Evolutionary conservation across 106 monocot genomes (phyloP), one percentile per base, ranked within the genome.

Genomic region (Apostasia ramifera): DNA sequence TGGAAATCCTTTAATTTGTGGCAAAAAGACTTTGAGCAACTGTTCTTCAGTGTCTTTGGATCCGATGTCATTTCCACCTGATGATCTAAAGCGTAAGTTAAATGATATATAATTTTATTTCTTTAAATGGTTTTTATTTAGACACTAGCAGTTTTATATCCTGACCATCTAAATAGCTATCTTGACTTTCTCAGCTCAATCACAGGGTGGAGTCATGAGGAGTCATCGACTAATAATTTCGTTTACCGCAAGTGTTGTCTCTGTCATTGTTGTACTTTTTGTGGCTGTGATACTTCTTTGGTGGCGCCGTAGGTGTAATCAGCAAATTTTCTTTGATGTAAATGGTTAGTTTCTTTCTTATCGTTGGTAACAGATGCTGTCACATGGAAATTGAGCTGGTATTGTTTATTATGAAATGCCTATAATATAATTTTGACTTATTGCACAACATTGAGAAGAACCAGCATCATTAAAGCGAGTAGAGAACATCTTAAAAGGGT

Each of bases 1-100:
- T 26, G 95, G 95, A 70, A 97, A 97, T 75, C 84, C 92, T 52
- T 68, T 92, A 75, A 97, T 97, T 46, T 97, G 95, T 63, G 86
- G 86, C n/a, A 26, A 71, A 11, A 77, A 67, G 49, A 74, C 78
- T 8, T n/a, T 53, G 70, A 81, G 55, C 70, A 94, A 92, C 67
- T 92, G 92, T 75, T 92, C 91, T 67, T 69, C 82, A 37, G 78
- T 92, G 40, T 97, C 92, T 68, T 57, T 80, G 14, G 80, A 92
- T 40, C 82, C 89, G 59, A 71, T 92, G 49, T 85, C 95, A 14
- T 92, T 74, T 65, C 95, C 89, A 67, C 86, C 92, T 4, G 89
- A 97, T 82, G 89, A 92, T 68, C 76, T 92, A 62, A 84, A 71
- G 60, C 51, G 91, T 88, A 76, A 53, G 59, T 63, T 43, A 44